These are phyloP conservation scores for Claviceps paspali DNA, from an alignment of 2,329 filamentous ascomycete species.

Conservation along the genomic window DNA sequence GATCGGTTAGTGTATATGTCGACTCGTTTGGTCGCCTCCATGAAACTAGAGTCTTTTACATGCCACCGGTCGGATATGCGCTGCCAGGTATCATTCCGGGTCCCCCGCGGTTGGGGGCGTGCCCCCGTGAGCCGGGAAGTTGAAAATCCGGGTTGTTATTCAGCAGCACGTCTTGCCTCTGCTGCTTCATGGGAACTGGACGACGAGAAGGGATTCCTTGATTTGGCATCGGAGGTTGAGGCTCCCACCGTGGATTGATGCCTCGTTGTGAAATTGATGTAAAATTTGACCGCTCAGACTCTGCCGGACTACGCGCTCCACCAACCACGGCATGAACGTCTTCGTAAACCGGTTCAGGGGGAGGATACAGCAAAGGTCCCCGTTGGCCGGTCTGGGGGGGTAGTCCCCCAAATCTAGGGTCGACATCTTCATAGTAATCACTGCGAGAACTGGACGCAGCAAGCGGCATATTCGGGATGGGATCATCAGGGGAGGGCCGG, in stretches of 20 bases:
- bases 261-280: slow-evolving; percentile 82
- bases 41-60: not conserved
- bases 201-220: slow-evolving; percentile 26
- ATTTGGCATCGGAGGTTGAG: slow-evolving; percentile 28
- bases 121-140: slow-evolving; percentile 35
- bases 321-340: slow-evolving; percentile 37
- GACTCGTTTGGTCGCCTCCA: not conserved
- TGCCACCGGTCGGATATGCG: slow-evolving; percentile 29
- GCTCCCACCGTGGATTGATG: slow-evolving; percentile 77
- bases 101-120: slow-evolving; percentile 12
- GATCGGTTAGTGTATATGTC: not conserved
- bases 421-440: slow-evolving; percentile 84
- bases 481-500: slow-evolving; percentile 20
- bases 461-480: slow-evolving; percentile 20
- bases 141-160: slow-evolving; percentile 87
- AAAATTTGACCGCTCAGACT: slow-evolving; percentile 71
- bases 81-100: slow-evolving; percentile 36
- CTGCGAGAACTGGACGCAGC: slow-evolving; percentile 17
- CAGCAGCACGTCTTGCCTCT: slow-evolving; percentile 58
- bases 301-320: slow-evolving; percentile 53
- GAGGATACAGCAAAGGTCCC: slow-evolving; percentile 12
- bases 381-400: slow-evolving; percentile 24
- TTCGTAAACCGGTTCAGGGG: slow-evolving; percentile 37
- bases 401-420: slow-evolving; percentile 53
- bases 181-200: slow-evolving; percentile 39